Percentiles rank a stretch among this genome's conserved stretches.
These are phyloP conservation scores for Termitomyces sp. DNA, from an alignment of 768 basidiomycete species.

Conservation along the genomic window DNA sequence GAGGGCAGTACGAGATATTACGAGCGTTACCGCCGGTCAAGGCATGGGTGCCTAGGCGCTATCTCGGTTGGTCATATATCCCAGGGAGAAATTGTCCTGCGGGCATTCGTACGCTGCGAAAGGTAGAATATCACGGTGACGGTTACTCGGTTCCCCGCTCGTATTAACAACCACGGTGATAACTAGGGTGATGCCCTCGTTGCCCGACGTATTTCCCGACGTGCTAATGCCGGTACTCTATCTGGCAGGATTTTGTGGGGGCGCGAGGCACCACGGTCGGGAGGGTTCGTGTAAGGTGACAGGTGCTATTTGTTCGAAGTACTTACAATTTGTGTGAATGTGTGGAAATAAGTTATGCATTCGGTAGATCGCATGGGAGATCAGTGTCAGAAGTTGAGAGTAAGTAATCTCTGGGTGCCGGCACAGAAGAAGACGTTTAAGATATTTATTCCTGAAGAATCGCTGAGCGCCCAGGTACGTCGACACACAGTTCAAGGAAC, in stretches of 20 bases:
- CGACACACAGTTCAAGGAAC: background rate
- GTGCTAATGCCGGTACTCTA: background rate
- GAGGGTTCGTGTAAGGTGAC: background rate
- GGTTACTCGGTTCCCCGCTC: background rate
- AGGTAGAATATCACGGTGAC: background rate
- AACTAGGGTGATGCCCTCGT: background rate
- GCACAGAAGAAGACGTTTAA: background rate
- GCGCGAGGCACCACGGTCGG: background rate
- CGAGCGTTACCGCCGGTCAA: background rate
- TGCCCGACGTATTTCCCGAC: background rate
- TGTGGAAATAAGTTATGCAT: background rate
- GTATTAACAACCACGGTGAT: background rate
- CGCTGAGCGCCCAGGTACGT: background rate
- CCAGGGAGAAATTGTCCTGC: background rate
- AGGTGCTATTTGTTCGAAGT: background rate
- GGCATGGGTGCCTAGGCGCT: background rate
- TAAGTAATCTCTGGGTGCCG: background rate
- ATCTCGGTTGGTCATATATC: background rate
- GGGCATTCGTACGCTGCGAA: background rate
- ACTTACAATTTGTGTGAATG: background rate
- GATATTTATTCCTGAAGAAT: background rate
- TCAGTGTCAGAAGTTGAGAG: background rate
- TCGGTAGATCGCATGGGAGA: background rate
- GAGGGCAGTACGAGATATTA: background rate
- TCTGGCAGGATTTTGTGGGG: background rate